Conservation (phyloP, 2,329 filamentous ascomycete species). For the Ceratocystis variospora region DNA sequence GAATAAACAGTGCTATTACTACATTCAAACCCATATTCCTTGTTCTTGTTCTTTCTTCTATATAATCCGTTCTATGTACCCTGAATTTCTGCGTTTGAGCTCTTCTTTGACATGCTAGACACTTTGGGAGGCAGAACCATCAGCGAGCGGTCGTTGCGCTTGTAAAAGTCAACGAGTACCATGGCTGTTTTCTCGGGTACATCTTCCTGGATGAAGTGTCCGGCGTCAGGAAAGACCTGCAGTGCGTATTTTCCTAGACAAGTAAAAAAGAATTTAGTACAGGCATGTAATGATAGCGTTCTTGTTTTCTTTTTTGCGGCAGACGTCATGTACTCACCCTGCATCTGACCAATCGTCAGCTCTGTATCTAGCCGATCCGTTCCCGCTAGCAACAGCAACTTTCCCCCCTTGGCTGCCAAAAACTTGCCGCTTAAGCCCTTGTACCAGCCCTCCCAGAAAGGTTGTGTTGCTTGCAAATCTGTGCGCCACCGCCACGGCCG, state of each 20-base stretch:
- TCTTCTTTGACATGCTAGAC: constrained; percentile 52
- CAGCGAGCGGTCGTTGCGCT: constrained; percentile 72
- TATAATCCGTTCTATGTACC: neutral
- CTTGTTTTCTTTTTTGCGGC: neutral
- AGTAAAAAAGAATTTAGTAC: neutral
- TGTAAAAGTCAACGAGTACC: constrained; percentile 78
- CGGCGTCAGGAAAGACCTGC: constrained; percentile 85
- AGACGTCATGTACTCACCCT: constrained; percentile 42
- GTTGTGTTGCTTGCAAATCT: constrained; percentile 66
- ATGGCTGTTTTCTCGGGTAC: constrained; percentile 78
- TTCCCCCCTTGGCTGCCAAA: constrained; percentile 64
- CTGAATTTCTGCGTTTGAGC: constrained; percentile 22
- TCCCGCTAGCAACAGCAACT: constrained; percentile 71
- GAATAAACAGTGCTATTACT: neutral
- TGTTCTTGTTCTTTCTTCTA: neutral
- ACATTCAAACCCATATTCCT: neutral
- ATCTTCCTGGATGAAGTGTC: constrained; percentile 95
- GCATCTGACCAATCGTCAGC: constrained; percentile 92
- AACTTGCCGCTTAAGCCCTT: constrained; percentile 79
- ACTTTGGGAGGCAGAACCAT: constrained; percentile 89
- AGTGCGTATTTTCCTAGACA: constrained; percentile 73
- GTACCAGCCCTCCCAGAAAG: constrained; percentile 94
- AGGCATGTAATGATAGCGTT: neutral
- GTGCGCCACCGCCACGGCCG: constrained; percentile 73
- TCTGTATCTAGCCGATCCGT: constrained; percentile 86